Percentiles rank a stretch among this genome's conserved stretches.
phyloP scores from a whole-genome alignment of 306 rosid genomes.

The Acacia crassicarpa region DNA sequence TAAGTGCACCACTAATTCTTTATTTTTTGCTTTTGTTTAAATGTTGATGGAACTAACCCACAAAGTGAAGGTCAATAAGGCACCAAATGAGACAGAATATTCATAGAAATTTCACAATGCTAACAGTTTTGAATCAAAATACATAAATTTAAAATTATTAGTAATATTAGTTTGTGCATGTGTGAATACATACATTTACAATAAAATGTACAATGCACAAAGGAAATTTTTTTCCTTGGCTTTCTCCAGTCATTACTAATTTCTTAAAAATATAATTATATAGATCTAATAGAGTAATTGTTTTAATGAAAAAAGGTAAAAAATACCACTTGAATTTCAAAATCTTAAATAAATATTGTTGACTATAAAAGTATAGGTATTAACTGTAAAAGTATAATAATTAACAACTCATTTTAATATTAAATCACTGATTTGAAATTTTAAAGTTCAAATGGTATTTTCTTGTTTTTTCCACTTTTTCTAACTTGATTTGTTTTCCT shows the following conservation, averaged over 20 bases:
- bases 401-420: no score
- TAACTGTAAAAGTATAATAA: no score
- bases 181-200: neutral
- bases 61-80: neutral
- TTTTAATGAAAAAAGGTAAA: no score
- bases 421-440: no score
- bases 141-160: conserved; percentile 4
- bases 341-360: no score
- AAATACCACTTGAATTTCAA: no score
- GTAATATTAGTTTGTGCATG: neutral
- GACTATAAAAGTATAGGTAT: no score
- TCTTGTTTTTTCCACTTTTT: no score
- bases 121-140: conserved; percentile 19
- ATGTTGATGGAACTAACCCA: conserved; percentile 32
- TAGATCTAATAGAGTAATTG: no score
- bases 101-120: conserved; percentile 16
- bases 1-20: conserved; percentile 5
- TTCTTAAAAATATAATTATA: no score
- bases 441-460: no score
- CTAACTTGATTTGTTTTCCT: neutral
- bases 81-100: neutral
- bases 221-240: neutral
- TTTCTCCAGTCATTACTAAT: neutral
- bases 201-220: neutral
- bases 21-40: neutral